Conservation (phyloP, 345 rosid species). For the Aquilaria yunnanensis region DNA sequence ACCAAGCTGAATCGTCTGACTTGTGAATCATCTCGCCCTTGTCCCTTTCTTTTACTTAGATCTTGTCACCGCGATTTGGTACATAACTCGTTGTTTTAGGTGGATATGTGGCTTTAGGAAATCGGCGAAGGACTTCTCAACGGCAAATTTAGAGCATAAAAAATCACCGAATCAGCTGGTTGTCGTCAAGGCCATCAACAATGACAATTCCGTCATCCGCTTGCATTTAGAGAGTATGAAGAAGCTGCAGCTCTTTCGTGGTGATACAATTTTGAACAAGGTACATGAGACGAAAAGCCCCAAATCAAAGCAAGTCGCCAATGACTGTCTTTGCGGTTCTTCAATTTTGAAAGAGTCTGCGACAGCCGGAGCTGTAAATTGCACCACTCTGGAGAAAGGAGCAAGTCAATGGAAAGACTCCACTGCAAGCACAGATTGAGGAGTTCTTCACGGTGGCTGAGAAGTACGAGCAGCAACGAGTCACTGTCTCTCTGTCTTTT, state of each 20-base stretch:
- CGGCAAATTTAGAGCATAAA: constrained; percentile 66
- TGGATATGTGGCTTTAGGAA: constrained; percentile 22
- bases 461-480: constrained; percentile 34
- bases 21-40: constrained; percentile 31
- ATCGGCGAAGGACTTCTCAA: constrained; percentile 55
- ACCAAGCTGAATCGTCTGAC: constrained; percentile 45
- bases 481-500: no score
- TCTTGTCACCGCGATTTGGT: not conserved
- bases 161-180: constrained; percentile 58
- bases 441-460: constrained; percentile 46
- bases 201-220: constrained; percentile 66
- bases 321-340: no score
- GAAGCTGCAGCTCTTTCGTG: constrained; percentile 68
- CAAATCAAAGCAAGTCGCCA: no score
- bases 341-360: no score
- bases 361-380: no score
- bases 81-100: not conserved
- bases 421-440: constrained; percentile 39
- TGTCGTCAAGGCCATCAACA: constrained; percentile 63
- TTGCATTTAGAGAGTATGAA: constrained; percentile 68
- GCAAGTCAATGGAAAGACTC: constrained; percentile 6
- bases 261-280: constrained; percentile 66
- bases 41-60: not conserved
- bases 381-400: no score
- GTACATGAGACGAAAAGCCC: constrained; percentile 12